Evolutionary conservation across 768 basidiomycete genomes (phyloP), one percentile per base, ranked within the genome.

Genomic region (Agaricus sinodeliciosus): DNA sequence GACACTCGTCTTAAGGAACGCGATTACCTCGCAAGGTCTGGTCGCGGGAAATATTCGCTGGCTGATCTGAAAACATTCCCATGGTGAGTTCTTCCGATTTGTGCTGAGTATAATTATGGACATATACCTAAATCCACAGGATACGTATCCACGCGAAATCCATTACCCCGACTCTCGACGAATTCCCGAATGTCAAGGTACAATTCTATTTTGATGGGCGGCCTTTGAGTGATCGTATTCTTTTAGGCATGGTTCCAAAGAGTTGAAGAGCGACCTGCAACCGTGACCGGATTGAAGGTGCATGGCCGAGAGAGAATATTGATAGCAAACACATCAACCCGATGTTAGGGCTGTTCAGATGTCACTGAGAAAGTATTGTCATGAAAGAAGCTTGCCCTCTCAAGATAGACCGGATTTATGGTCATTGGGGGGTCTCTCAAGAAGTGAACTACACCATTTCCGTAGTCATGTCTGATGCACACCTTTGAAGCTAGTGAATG

Each of bases 11-110:
- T 94, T n/a, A 66, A 73, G 42, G 79, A 74, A 48, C 79, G 87
- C 15, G 90, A 93, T 37, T 94, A 77, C 65, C 80, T 95, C 13
- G 90, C 78, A 15, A 91, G 93, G n/a, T 69, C 82, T 9, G 84
- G 80, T 0, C 72, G 72, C 50, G 88, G 87, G 22, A 82, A 79
- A 59, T 80, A 76, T 63, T 81, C 75, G 37, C 67, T 93, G 43
- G 92, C 87, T 6, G 89, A 90, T 60, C 68, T 87, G 52, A 91
- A 90, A 53, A 72, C 74, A 3, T 62, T 78, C 51, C 73, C 85
- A 3, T 90, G 86, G 87, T 83, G 57, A 53, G 66, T 55, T 16
- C 34, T 13, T 4, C 0, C 16, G 26, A 22, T 13, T 16, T 48
- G 19, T 18, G 28, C 3, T 2, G 15, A 15, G 12, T 13, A 11